Evolutionary conservation across 305 asterid species (phyloP), one percentile per base, ranked within the genome.

Genomic region (Nicotiana rustica): DNA sequence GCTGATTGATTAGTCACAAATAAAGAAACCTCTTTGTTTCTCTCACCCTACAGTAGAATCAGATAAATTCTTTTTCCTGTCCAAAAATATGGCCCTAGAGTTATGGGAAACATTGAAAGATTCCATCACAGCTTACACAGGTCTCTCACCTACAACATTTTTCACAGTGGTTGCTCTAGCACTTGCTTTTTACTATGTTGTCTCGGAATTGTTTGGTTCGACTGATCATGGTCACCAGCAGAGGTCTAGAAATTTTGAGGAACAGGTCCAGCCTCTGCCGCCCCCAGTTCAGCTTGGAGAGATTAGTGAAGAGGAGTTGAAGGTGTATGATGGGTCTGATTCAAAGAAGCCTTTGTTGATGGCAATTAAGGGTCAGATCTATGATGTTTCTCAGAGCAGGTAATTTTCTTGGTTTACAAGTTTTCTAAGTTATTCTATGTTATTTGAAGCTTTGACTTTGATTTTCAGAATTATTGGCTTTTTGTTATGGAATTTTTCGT

Each of bases 341-440:
- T 85, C 94, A 0, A 86, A 92, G 88, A 94, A 94, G 92, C 99
- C 99, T 76, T 80, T 94, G 89, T 97, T 94, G 78, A 94, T 96
- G 99, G 98, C 99, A 2, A 96, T 96, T 86, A 96, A 94, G 88
- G 91, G 91, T 66, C 98, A 96, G 96, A 96, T 96, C 97, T 96
- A 96, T 80, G 99, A 95, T 85, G 97, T 95, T 25, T 88, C 96
- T 0, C 96, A 93, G 77, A 92, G 99, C 97, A 89, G 97, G 98
- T 94, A 73, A 2, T 41, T 44, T 67, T 80, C 21, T 67, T 67
- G 56, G 8, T 41, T 57, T 47, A 5, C 3, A 67, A 21, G 44
- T 17, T 38, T 68, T 61, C 3, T 78, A 14, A 78, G 19, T 7
- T 73, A 12, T 15, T 73, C 9, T 4, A 12, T 73, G 44, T 49